Evolutionary conservation across 108 stramenopile genomes (phyloP), one percentile per base, ranked within the genome.

Genomic region (Discostella pseudostelligera): DNA sequence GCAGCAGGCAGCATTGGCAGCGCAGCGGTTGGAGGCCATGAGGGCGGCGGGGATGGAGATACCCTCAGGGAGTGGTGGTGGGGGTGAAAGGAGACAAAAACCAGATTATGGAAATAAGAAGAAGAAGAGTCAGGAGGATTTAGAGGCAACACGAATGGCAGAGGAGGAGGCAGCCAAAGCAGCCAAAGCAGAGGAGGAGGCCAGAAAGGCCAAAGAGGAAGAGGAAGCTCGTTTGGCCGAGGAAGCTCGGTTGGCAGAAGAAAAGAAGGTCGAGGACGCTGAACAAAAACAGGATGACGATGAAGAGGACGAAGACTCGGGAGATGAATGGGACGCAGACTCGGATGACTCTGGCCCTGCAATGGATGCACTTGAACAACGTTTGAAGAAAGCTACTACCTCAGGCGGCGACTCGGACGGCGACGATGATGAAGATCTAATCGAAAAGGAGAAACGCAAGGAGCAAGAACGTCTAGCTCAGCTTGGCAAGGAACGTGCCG

Each of bases 321-420:
- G 85, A 25, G 94, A 89, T 57, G 94, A 95, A 49, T 90, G 88
- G 91, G 86, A 89, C 61, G 88, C 88, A 9, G 78, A 86, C 58
- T 83, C 79, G 29, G 84, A 87, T 60, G 69, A 77, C 53, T 80
- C 72, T 28, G 89, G 84, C 29, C 85, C 84, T 24, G 87, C 84
- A 55, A 81, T 94, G 43, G 83, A 84, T 50, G 88, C 86, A 42
- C 81, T 94, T 20, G 88, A 77, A 59, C 79, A 78, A 25, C 79
- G 85, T 28, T 75, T 94, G 39, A 67, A 89, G 67, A 56, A 90
- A 63, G 81, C 86, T 0, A 76, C 47, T 11, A 44, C 35, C 14
- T 45, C 55, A 56, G 35, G 26, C 25, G 49, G 8, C 22, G 49
- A 50, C 12, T 14, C 9, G 54, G 63, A 79, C 28, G 80, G 81